A percentile compares a stretch with the other conserved stretches of the same genome.
Conservation (phyloP, 164 flowering plant genomes). For the Stephania japonica region DNA sequence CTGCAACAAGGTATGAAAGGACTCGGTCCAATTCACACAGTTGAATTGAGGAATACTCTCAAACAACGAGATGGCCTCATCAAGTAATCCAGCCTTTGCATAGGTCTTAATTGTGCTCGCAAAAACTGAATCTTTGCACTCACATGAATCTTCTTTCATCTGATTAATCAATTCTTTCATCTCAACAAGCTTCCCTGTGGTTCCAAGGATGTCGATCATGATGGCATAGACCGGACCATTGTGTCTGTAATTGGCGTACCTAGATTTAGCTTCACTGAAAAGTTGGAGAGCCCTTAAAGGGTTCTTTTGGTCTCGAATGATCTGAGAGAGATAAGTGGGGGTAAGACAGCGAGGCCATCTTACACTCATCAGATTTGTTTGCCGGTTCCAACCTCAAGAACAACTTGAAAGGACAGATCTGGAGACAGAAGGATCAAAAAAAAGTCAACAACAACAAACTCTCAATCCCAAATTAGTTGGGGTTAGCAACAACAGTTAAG, state of each 20-base stretch:
- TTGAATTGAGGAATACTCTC: background rate
- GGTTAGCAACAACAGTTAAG: too few relatives aligned
- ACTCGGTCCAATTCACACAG: constrained; percentile 10
- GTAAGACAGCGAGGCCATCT: constrained; percentile 7
- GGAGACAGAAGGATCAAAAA: too few relatives aligned
- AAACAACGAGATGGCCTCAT: constrained; percentile 4
- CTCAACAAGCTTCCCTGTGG: background rate
- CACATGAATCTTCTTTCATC: constrained; percentile 10
- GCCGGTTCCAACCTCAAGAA: too few relatives aligned
- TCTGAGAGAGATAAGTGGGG: constrained; percentile 7
- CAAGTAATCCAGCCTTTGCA: background rate
- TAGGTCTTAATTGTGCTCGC: constrained; percentile 1
- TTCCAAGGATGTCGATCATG: constrained; percentile 12
- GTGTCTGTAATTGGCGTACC: constrained; percentile 7
- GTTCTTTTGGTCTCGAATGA: constrained; percentile 7
- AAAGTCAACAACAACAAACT: too few relatives aligned
- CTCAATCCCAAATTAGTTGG: too few relatives aligned
- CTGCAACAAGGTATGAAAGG: constrained; percentile 5
- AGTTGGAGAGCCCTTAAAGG: constrained; percentile 5
- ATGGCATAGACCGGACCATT: constrained; percentile 8
- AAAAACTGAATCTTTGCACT: background rate
- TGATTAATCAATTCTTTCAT: constrained; percentile 3
- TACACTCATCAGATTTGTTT: background rate
- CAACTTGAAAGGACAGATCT: too few relatives aligned
- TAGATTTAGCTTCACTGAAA: constrained; percentile 1